phyloP scores from a whole-genome alignment of 2,329 filamentous ascomycete genomes.

The Pyrenophora seminiperda region DNA sequence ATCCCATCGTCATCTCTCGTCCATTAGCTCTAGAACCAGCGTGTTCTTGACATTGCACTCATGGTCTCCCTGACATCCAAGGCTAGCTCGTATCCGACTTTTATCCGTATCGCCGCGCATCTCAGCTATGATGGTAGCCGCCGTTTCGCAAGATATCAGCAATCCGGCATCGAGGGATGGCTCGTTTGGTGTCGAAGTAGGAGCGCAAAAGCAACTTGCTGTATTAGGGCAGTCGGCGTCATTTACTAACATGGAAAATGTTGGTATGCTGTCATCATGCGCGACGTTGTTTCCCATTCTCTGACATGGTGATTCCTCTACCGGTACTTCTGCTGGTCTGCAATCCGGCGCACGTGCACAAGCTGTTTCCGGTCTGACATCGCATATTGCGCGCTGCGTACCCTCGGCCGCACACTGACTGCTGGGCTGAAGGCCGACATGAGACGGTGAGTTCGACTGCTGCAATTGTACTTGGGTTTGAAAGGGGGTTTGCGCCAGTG shows the following conservation, averaged over 20 bases:
- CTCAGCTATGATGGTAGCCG: conserved; percentile 34
- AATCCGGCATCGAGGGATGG: conserved; percentile 7
- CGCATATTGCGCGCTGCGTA: neutral
- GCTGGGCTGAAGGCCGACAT: neutral
- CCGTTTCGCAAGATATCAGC: conserved; percentile 37
- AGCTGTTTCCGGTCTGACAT: neutral
- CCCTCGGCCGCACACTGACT: neutral
- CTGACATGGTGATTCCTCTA: too few relatives aligned
- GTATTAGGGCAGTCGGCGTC: conserved; percentile 22
- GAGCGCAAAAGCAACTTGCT: conserved; percentile 30
- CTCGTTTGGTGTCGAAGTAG: conserved; percentile 5
- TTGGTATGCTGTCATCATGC: neutral
- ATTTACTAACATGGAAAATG: conserved; percentile 6
- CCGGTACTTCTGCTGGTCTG: neutral
- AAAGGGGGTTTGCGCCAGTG: neutral
- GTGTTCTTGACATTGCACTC: conserved; percentile 32
- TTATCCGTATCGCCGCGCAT: conserved; percentile 35
- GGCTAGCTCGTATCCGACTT: conserved; percentile 22
- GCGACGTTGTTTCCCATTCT: neutral
- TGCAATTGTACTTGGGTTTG: too few relatives aligned
- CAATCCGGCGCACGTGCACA: neutral
- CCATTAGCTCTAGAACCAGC: conserved; percentile 33
- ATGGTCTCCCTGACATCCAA: conserved; percentile 25
- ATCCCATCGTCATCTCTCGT: conserved; percentile 15
- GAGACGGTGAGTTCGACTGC: neutral